A percentile compares a stretch with the other conserved stretches of the same genome.
Evolutionary conservation across 2,329 filamentous ascomycete species (phyloP).

Genomic region (Cercospora canescens): DNA sequence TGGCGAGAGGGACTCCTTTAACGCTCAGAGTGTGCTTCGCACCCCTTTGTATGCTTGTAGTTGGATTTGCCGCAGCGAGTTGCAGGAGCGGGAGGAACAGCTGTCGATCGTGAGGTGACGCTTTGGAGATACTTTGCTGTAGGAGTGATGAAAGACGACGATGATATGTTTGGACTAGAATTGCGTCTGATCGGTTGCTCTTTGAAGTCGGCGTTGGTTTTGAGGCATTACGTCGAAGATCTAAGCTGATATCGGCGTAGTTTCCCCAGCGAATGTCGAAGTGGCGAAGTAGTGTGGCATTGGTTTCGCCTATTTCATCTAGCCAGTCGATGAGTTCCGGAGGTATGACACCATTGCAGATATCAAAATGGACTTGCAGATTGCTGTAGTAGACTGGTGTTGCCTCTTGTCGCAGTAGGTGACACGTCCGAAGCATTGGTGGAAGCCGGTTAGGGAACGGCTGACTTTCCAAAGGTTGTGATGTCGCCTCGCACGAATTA

Average conservation of each 20-base stretch:
- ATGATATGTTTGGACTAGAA: not conserved
- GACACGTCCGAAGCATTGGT: constrained; percentile 18
- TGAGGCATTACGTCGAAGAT: not conserved
- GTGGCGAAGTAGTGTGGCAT: constrained; percentile 13
- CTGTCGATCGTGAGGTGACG: not conserved
- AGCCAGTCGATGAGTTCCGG: constrained; percentile 17
- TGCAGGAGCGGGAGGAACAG: not conserved
- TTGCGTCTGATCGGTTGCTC: not conserved
- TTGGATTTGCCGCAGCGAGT: not conserved
- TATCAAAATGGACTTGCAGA: constrained; percentile 18
- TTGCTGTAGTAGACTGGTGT: constrained; percentile 20
- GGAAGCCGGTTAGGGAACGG: not conserved
- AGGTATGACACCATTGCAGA: not conserved
- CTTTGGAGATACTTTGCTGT: not conserved
- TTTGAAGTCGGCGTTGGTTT: not conserved
- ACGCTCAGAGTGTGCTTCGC: constrained; percentile 5
- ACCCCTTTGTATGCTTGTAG: not conserved
- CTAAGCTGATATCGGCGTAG: constrained; percentile 22
- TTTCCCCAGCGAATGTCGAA: constrained; percentile 21
- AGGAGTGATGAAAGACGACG: not conserved
- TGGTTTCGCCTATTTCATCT: constrained; percentile 12
- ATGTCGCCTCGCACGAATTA: constrained; percentile 3
- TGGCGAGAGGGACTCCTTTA: constrained; percentile 13
- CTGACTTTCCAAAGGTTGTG: not conserved
- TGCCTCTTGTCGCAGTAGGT: constrained; percentile 16